Conservation (phyloP, 2,329 filamentous ascomycete genomes). For the Alternaria angustiovoidea region DNA sequence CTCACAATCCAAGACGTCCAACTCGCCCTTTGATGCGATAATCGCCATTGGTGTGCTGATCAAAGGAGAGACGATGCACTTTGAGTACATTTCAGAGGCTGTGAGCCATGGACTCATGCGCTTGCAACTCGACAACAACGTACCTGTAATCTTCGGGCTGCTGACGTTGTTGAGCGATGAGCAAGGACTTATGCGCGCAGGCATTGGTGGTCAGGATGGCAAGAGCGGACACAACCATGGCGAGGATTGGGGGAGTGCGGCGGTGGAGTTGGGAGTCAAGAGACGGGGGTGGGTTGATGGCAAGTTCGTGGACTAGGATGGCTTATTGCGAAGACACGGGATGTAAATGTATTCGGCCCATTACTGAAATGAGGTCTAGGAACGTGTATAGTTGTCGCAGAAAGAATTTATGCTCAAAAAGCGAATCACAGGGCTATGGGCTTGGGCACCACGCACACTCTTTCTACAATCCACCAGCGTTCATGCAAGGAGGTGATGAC, state of each 20-base stretch:
- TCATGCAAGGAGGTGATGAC: not conserved
- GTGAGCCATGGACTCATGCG: conserved; percentile 94
- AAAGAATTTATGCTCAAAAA: not conserved
- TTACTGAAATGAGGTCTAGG: not conserved
- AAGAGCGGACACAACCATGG: conserved; percentile 84
- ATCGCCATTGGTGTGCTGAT: conserved; percentile 96
- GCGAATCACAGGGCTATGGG: not conserved
- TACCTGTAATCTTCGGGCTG: conserved; percentile 91
- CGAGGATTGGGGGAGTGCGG: conserved; percentile 93
- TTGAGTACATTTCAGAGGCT: conserved; percentile 95
- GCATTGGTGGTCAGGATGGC: conserved; percentile 61
- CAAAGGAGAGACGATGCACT: conserved; percentile 99
- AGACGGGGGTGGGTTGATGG: conserved; percentile 83
- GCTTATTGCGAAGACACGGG: not conserved
- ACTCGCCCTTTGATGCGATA: conserved; percentile 82
- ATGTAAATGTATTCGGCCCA: not conserved
- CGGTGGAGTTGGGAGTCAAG: conserved; percentile 93
- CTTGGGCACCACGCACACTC: not conserved
- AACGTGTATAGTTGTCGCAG: not conserved
- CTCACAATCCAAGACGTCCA: conserved; percentile 33
- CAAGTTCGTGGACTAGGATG: conserved; percentile 58
- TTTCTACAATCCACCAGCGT: not conserved
- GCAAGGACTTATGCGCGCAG: conserved; percentile 85
- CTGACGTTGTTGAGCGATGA: conserved; percentile 88
- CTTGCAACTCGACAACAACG: conserved; percentile 85